phyloP scores from a whole-genome alignment of 495 filamentous ascomycete genomes.

The Lasiosphaeriaceae sp. region DNA sequence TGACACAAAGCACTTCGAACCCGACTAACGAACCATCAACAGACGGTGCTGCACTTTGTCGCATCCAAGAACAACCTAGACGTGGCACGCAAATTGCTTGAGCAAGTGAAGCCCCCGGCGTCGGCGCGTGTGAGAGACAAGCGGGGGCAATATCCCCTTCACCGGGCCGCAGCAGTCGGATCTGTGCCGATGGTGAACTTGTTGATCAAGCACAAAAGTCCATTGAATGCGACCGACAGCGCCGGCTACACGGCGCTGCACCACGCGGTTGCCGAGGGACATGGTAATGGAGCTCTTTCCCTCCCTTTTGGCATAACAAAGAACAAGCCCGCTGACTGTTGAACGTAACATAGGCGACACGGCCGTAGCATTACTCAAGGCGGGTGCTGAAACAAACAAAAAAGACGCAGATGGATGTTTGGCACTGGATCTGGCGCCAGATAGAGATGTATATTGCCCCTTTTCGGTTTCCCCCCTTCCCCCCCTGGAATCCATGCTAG shows the following conservation, averaged over 20 bases:
- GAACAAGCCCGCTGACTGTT: not conserved
- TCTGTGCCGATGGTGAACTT: slow-evolving; percentile 79
- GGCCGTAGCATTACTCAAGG: slow-evolving; percentile 74
- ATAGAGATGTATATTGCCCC: slow-evolving; percentile 45
- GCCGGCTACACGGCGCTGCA: slow-evolving; percentile 85
- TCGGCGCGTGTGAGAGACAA: slow-evolving; percentile 82
- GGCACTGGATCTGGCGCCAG: slow-evolving; percentile 80
- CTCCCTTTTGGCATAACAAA: not conserved
- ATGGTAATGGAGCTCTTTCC: slow-evolving; percentile 44
- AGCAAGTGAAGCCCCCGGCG: slow-evolving; percentile 59
- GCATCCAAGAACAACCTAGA: slow-evolving; percentile 86
- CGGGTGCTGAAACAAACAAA: slow-evolving; percentile 79
- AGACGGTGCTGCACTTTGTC: slow-evolving; percentile 88
- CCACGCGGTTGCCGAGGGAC: slow-evolving; percentile 90
- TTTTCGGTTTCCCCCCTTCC: not conserved
- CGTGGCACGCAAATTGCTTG: slow-evolving; percentile 70
- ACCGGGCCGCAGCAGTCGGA: slow-evolving; percentile 87
- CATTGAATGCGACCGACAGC: slow-evolving; percentile 81
- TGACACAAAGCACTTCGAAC: not conserved
- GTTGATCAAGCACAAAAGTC: slow-evolving; percentile 73
- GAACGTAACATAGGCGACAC: slow-evolving; percentile 55
- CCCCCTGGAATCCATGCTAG: too few relatives aligned
- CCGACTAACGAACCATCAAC: slow-evolving; percentile 5
- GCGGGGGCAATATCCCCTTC: slow-evolving; percentile 79
- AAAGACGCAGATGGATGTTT: slow-evolving; percentile 67